These are phyloP conservation scores for Trichoderma sp. DNA, from an alignment of 2,329 filamentous ascomycete species.

Conservation along the genomic window DNA sequence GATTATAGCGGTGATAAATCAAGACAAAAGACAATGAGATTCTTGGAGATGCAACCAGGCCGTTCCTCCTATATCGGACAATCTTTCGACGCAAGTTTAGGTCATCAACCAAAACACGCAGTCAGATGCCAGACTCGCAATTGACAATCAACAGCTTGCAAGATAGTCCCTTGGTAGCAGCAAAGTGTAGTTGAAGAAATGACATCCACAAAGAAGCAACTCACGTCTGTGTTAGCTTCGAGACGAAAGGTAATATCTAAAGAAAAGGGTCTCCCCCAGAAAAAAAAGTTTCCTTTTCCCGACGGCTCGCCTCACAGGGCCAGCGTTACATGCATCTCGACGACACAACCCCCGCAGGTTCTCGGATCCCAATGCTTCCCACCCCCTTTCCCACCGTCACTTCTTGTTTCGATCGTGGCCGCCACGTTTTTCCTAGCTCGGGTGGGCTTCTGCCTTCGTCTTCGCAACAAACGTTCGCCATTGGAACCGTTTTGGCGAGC, in stretches of 20 bases:
- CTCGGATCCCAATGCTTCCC: background rate
- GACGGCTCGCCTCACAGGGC: conserved; percentile 2
- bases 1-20: background rate
- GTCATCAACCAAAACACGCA: background rate
- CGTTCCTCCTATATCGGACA: background rate
- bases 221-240: background rate
- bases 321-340: background rate
- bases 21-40: background rate
- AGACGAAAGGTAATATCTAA: background rate
- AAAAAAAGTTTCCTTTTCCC: conserved; percentile 5
- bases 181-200: background rate
- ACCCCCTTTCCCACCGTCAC: background rate
- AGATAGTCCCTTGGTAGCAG: background rate
- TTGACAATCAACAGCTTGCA: background rate
- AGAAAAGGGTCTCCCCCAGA: background rate
- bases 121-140: background rate
- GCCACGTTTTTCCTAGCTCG: conserved; percentile 9
- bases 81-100: background rate
- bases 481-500: background rate
- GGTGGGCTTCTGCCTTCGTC: background rate
- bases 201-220: background rate
- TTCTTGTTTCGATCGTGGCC: background rate
- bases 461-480: background rate
- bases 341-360: conserved; percentile 5
- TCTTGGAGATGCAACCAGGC: background rate